These are phyloP conservation scores for Babesia ovata DNA, from an alignment of 169 alveolate species.

Conservation along the genomic window DNA sequence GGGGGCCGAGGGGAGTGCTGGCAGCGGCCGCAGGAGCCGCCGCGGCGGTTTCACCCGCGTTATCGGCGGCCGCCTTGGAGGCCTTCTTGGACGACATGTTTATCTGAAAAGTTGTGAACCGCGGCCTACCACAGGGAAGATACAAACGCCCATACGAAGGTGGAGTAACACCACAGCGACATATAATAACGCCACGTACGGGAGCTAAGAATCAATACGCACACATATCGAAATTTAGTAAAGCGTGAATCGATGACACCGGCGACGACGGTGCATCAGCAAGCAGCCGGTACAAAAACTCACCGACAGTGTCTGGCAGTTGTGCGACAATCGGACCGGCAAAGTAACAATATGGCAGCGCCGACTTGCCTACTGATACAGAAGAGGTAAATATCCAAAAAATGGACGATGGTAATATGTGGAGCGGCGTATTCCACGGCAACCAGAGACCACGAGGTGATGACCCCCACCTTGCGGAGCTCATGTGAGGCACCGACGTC, in stretches of 20 bases:
- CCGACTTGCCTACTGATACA: neutral
- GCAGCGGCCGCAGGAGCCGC: constrained; percentile 64
- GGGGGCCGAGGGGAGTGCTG: constrained; percentile 77
- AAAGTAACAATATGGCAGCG: neutral
- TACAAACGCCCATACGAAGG: too few relatives aligned
- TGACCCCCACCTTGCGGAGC: constrained; percentile 38
- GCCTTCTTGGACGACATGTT: constrained; percentile 20
- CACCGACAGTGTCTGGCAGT: constrained; percentile 29
- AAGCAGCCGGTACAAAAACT: constrained; percentile 4
- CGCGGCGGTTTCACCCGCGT: constrained; percentile 25
- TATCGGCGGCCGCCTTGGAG: neutral
- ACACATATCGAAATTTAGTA: neutral
- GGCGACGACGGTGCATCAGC: neutral
- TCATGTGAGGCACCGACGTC: constrained; percentile 31
- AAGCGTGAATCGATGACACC: neutral
- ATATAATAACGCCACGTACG: neutral
- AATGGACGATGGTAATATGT: constrained; percentile 1
- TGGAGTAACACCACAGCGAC: neutral
- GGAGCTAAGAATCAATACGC: neutral
- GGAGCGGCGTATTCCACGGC: neutral
- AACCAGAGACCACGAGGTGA: constrained; percentile 1
- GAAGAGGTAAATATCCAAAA: neutral
- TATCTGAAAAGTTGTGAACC: neutral
- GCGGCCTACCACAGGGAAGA: too few relatives aligned
- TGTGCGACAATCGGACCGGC: neutral